Conservation (phyloP, 805 yeast species). For the Ogataea methanolica region DNA sequence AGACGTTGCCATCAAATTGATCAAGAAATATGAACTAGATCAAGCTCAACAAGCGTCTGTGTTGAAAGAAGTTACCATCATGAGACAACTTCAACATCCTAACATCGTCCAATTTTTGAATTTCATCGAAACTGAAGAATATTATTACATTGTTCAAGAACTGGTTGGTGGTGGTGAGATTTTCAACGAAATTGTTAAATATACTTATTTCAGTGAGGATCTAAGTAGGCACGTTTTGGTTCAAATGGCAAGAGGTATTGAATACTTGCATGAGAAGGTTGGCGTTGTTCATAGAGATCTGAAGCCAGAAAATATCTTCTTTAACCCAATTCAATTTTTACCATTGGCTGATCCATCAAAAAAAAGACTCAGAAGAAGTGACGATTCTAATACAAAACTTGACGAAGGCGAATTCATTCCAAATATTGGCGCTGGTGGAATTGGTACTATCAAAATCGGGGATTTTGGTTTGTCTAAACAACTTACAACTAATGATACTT, state of each 20-base stretch:
- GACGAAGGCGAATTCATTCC: slow-evolving; percentile 86
- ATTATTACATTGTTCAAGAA: slow-evolving; percentile 70
- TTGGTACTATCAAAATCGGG: slow-evolving; percentile 85
- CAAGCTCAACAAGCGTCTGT: slow-evolving; percentile 61
- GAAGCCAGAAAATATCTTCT: slow-evolving; percentile 75
- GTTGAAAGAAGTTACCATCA: slow-evolving; percentile 72
- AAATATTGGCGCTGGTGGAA: slow-evolving; percentile 87
- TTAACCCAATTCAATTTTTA: slow-evolving; percentile 50
- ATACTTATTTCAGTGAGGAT: slow-evolving; percentile 71
- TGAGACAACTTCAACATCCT: slow-evolving; percentile 60
- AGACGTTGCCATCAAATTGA: slow-evolving; percentile 51
- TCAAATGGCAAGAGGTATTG: slow-evolving; percentile 66
- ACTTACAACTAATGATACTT: slow-evolving; percentile 73
- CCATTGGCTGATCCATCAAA: slow-evolving; percentile 30
- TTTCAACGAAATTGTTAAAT: slow-evolving; percentile 73
- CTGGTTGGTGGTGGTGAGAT: slow-evolving; percentile 75
- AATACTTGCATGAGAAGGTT: slow-evolving; percentile 64
- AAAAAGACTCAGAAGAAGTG: slow-evolving; percentile 44
- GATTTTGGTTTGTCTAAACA: slow-evolving; percentile 95
- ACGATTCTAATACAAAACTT: slow-evolving; percentile 61
- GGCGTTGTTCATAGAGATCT: slow-evolving; percentile 83
- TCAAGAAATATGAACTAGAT: slow-evolving; percentile 67
- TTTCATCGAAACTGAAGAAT: slow-evolving; percentile 56
- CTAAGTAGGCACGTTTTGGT: slow-evolving; percentile 66
- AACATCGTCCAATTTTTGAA: slow-evolving; percentile 63